Percentiles rank a stretch among this genome's conserved stretches.
Evolutionary conservation across 345 rosid species (phyloP).

Genomic region (Passiflora organensis): DNA sequence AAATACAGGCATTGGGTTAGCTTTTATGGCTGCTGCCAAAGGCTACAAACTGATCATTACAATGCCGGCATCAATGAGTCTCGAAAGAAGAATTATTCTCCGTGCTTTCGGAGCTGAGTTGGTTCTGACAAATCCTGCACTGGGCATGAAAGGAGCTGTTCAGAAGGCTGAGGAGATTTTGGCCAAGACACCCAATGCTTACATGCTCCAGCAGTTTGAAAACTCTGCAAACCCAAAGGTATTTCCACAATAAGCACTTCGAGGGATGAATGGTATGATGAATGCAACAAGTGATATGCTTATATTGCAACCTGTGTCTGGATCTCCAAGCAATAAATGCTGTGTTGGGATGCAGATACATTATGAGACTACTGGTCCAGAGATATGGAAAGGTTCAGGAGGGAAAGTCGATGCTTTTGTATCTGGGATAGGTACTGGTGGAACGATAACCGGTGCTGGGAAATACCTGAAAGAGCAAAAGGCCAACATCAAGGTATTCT

Average conservation of each 20-base stretch:
- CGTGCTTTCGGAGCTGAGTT: constrained; percentile 85
- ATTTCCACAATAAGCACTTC: neutral
- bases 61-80: constrained; percentile 93
- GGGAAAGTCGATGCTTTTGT: constrained; percentile 82
- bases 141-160: constrained; percentile 91
- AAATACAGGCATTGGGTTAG: constrained; percentile 88
- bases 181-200: constrained; percentile 67
- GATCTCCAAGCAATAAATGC: neutral
- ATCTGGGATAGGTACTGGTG: constrained; percentile 95
- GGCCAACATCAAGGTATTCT: constrained; percentile 55
- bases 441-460: constrained; percentile 85
- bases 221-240: constrained; percentile 94
- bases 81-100: constrained; percentile 90
- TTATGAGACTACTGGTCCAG: constrained; percentile 92
- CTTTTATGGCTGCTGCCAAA: constrained; percentile 89
- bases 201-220: constrained; percentile 89
- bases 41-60: constrained; percentile 74
- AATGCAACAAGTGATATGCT: neutral
- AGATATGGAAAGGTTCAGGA: constrained; percentile 77
- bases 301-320: neutral
- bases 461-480: constrained; percentile 80
- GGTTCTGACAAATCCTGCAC: constrained; percentile 80
- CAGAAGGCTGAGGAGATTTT: constrained; percentile 86
- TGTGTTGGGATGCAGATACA: constrained; percentile 47
- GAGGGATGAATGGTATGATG: no score